Conservation (phyloP, 345 rosid genomes). For the Turnera subulata region DNA sequence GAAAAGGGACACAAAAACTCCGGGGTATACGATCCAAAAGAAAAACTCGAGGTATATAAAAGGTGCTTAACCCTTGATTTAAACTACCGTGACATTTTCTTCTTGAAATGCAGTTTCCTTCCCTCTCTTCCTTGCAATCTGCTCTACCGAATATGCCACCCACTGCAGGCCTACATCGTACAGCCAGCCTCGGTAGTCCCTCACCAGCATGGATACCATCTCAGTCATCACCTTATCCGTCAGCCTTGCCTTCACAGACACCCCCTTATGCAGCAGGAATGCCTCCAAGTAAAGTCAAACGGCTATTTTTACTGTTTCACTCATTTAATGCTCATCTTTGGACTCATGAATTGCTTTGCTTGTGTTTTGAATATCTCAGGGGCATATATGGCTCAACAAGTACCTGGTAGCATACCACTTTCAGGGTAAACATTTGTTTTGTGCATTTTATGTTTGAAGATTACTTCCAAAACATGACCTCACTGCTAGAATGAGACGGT, state of each 20-base stretch:
- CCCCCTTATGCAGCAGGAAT: constrained; percentile 32
- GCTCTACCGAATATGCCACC: constrained; percentile 54
- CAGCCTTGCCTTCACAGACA: constrained; percentile 41
- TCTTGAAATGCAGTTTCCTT: constrained; percentile 61
- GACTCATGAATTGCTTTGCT: constrained; percentile 10
- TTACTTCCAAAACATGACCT: neutral
- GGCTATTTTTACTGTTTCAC: neutral
- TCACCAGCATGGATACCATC: constrained; percentile 44
- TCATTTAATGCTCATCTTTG: neutral
- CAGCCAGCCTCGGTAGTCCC: constrained; percentile 44
- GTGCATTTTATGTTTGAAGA: neutral
- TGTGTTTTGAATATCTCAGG: constrained; percentile 44
- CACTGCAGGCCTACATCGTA: constrained; percentile 35
- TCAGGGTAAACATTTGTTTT: constrained; percentile 42
- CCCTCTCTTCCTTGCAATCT: constrained; percentile 63
- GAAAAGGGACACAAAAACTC: too few relatives aligned
- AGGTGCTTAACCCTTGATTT: too few relatives aligned
- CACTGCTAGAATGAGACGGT: neutral
- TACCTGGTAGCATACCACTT: constrained; percentile 41
- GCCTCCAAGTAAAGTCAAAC: constrained; percentile 52
- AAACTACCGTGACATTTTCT: neutral
- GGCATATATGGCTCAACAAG: constrained; percentile 46
- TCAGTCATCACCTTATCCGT: constrained; percentile 40
- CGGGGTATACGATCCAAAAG: too few relatives aligned
- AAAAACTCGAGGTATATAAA: too few relatives aligned